Percentiles rank a stretch among this genome's conserved stretches.
Conservation (phyloP, 768 basidiomycete species). For the Kwoniella sp. region DNA sequence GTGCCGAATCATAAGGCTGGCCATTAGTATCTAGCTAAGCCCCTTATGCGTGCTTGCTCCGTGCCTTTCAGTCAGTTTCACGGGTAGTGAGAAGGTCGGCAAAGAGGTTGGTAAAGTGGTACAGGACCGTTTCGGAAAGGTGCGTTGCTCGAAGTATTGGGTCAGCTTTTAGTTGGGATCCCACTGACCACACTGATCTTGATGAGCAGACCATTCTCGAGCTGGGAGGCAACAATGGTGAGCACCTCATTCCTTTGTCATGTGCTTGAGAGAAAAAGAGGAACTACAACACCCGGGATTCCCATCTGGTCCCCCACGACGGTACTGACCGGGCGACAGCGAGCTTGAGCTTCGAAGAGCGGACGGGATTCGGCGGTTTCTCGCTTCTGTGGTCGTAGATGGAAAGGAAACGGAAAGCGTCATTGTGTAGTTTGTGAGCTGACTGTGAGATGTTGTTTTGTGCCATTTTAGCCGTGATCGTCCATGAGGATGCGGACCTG, state of each 20-base stretch:
- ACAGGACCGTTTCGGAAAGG: conserved; percentile 83
- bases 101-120: conserved; percentile 84
- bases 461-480: conserved; percentile 69
- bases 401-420: background rate
- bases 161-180: background rate
- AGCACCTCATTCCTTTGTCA: conserved; percentile 24
- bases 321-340: conserved; percentile 19
- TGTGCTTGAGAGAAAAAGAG: background rate
- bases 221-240: conserved; percentile 94
- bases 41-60: too few relatives aligned
- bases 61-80: conserved; percentile 77
- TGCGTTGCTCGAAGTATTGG: conserved; percentile 36
- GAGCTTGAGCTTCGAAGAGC: conserved; percentile 13
- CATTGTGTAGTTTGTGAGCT: background rate
- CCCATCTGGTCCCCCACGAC: conserved; percentile 19
- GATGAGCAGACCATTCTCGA: conserved; percentile 66
- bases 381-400: conserved; percentile 20
- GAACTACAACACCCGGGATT: conserved; percentile 23
- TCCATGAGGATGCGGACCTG: conserved; percentile 92
- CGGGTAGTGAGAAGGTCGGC: conserved; percentile 87
- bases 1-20: too few relatives aligned
- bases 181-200: conserved; percentile 13
- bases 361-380: conserved; percentile 15
- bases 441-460: background rate
- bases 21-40: background rate